Conservation (phyloP, 768 basidiomycete genomes). For the Pleurotus tuber-regium region DNA sequence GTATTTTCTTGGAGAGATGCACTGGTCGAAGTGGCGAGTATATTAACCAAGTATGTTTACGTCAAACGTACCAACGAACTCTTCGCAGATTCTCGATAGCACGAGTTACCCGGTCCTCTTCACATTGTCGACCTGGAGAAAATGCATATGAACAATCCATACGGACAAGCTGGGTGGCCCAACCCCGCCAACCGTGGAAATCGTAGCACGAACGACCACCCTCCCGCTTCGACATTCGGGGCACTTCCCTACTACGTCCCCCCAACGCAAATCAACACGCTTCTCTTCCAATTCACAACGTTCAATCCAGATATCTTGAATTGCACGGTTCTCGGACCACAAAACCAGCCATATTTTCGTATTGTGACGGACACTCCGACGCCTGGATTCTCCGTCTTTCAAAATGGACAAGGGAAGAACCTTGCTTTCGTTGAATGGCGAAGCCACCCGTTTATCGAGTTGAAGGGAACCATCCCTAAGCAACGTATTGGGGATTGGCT, state of each 20-base stretch:
- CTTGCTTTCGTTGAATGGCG: conserved; percentile 41
- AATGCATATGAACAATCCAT: conserved; percentile 32
- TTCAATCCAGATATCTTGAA: conserved; percentile 30
- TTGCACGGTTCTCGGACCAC: conserved; percentile 36
- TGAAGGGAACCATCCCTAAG: conserved; percentile 27
- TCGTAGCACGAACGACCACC: conserved; percentile 14
- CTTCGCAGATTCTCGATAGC: neutral
- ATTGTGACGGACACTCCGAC: conserved; percentile 32
- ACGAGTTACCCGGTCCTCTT: neutral
- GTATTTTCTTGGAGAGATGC: too few species aligned
- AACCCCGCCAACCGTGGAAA: conserved; percentile 21
- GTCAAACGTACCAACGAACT: neutral
- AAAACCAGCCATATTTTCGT: conserved; percentile 34
- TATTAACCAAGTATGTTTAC: too few species aligned
- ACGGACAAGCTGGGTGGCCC: conserved; percentile 14
- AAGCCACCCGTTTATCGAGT: conserved; percentile 30
- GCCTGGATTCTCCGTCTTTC: conserved; percentile 34
- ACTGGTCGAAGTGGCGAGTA: neutral
- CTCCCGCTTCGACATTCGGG: conserved; percentile 56
- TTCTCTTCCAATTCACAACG: conserved; percentile 47
- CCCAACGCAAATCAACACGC: conserved; percentile 27
- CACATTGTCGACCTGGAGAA: neutral
- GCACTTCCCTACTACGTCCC: conserved; percentile 55
- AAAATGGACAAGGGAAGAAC: conserved; percentile 31
- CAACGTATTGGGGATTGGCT: conserved; percentile 40